Evolutionary conservation across 306 rosid species (phyloP).

Genomic region (Herpetospermum pedunculosum): DNA sequence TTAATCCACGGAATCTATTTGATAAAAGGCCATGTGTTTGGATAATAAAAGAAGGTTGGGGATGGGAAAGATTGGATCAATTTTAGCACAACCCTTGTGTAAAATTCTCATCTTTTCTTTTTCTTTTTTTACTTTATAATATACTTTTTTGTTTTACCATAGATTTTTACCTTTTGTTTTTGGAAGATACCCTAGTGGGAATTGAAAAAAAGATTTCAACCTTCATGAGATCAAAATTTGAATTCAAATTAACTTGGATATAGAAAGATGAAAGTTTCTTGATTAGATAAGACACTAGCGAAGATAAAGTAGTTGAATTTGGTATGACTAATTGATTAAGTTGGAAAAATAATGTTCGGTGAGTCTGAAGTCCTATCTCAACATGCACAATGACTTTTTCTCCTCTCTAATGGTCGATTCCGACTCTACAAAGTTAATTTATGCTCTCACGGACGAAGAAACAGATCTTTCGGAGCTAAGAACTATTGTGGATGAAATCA

Average conservation of each 20-base stretch:
- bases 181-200: neutral
- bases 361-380: too few species aligned
- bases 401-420: too few species aligned
- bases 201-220: neutral
- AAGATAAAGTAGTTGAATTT: neutral
- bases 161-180: neutral
- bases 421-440: too few species aligned
- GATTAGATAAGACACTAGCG: neutral
- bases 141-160: neutral
- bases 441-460: too few species aligned
- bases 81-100: neutral
- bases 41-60: neutral
- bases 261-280: neutral
- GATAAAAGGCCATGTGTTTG: neutral
- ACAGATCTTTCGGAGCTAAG: too few species aligned
- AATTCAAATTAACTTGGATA: neutral
- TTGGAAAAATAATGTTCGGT: too few species aligned
- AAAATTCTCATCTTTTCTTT: neutral
- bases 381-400: too few species aligned
- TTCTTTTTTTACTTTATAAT: neutral
- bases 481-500: too few species aligned
- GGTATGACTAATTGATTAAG: neutral
- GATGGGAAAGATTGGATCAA: neutral
- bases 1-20: neutral
- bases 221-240: neutral